Evolutionary conservation across 2,329 filamentous ascomycete genomes (phyloP).

Genomic region (Pyrenophora teres): DNA sequence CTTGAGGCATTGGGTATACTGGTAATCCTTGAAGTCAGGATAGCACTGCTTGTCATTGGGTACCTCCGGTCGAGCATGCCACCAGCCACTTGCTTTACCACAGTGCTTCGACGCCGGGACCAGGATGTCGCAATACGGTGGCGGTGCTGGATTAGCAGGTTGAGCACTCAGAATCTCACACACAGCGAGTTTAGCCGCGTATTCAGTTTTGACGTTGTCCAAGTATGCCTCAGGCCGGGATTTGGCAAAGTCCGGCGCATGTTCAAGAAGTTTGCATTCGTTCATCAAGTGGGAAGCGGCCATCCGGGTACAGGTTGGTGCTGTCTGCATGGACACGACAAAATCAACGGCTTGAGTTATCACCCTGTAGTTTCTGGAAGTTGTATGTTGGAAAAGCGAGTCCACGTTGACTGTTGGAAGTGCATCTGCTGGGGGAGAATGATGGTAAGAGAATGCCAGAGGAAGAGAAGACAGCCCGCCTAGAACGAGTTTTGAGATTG

Average conservation of each 20-base stretch:
- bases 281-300: slow-evolving; percentile 58
- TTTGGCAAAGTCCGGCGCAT: slow-evolving; percentile 34
- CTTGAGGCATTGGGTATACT: slow-evolving; percentile 58
- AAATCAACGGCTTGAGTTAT: slow-evolving; percentile 33
- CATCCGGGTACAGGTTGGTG: slow-evolving; percentile 55
- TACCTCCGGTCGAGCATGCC: slow-evolving; percentile 18
- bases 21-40: slow-evolving; percentile 34
- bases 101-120: slow-evolving; percentile 47
- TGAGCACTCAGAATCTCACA: slow-evolving; percentile 63
- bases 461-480: neutral
- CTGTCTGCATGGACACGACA: slow-evolving; percentile 29
- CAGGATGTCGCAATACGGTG: slow-evolving; percentile 58
- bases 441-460: slow-evolving; percentile 11
- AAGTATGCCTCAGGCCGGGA: slow-evolving; percentile 35
- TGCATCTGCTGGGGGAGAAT: slow-evolving; percentile 23
- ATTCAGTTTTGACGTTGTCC: slow-evolving; percentile 58
- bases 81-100: slow-evolving; percentile 29
- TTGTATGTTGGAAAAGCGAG: slow-evolving; percentile 26
- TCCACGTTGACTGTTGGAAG: slow-evolving; percentile 22
- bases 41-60: slow-evolving; percentile 40
- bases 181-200: slow-evolving; percentile 65
- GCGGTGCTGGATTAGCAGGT: slow-evolving; percentile 51
- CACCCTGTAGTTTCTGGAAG: slow-evolving; percentile 28
- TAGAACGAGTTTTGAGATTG: neutral
- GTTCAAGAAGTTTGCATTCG: slow-evolving; percentile 58